Percentiles rank a stretch among this genome's conserved stretches.
phyloP scores from a whole-genome alignment of 139 green algal genomes.

The Asterochloris erici region DNA sequence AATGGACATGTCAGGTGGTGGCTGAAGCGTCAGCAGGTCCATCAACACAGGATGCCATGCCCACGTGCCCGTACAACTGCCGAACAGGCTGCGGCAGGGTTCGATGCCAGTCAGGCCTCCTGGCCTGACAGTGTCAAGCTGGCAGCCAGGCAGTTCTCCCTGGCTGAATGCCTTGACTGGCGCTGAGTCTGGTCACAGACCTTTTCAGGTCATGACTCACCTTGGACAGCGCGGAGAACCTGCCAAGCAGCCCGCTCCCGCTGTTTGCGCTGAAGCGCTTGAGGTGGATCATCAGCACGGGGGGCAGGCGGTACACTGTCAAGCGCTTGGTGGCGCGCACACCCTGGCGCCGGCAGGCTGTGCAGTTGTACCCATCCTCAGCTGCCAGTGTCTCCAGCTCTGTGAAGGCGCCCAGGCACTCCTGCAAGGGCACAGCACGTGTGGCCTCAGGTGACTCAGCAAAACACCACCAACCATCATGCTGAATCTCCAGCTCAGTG shows the following conservation, averaged over 20 bases:
- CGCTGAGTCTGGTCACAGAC: too few species aligned
- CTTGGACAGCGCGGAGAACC: conserved; percentile 18
- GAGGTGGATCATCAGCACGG: conserved; percentile 58
- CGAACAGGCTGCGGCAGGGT: neutral
- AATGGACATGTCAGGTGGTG: neutral
- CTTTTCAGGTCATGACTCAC: neutral
- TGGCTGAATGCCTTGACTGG: neutral
- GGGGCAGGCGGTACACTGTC: conserved; percentile 46
- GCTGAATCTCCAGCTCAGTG: too few species aligned
- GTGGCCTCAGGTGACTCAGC: neutral
- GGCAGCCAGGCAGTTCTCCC: neutral
- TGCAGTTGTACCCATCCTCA: conserved; percentile 50
- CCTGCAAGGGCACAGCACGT: conserved; percentile 19
- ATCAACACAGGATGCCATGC: neutral
- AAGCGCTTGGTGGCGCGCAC: conserved; percentile 57
- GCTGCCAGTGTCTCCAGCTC: conserved; percentile 38
- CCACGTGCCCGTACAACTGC: neutral
- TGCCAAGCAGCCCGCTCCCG: conserved; percentile 6
- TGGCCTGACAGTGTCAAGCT: neutral
- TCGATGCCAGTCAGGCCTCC: neutral
- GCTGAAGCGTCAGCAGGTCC: neutral
- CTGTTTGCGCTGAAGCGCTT: conserved; percentile 55
- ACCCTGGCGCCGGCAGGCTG: conserved; percentile 42
- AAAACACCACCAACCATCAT: neutral
- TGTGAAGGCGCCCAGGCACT: conserved; percentile 52